Base-by-base conservation (phyloP, 2,329 filamentous ascomycete genomes). In the Shiraia sp. region DNA sequence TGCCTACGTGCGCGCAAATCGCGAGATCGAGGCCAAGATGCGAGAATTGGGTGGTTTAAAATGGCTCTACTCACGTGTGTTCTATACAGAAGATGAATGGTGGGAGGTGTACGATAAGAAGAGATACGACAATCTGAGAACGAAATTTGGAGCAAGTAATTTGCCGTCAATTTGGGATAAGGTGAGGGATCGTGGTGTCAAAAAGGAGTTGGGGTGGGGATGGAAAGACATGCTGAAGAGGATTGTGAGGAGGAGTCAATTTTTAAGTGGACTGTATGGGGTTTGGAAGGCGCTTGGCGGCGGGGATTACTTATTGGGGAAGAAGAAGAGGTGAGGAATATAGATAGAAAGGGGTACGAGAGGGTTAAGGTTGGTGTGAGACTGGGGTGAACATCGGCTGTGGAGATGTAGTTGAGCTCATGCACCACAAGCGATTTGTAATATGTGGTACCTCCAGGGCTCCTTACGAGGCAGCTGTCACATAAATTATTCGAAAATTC, bases 41-140 rank as follows among this genome's bases (percentile, higher is more conserved):
- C 74, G 75, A 33, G 76, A 82, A 51, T 78, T 93, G 1, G 83
- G 84, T 32, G 90, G 89, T 2, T 81, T 87, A 74, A 95, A 95
- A 73, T 93, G 88, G 86, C 74, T 95, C 10, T 95, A 95, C 68
- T 88, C 89, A 2, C 87, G 92, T 59, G 86, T 88, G 0, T 95
- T 90, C 72, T 93, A 93, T 66, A 78, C 79, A n/a, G 79, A 87
- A 60, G 72, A 78, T 0, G 81, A 87, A 60, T 90, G 88, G 69
- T 88, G 84, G 83, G 57, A 71, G 24, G 73, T 83, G 36, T 88
- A 88, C 63, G 75, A 80, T 34, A 68, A 72, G 30, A 57, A 63
- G 14, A 81, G 77, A 77, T 89, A 90, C 63, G 78, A 87, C 23
- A 72, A 60, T 1, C 71, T 90, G 53, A 73, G 86, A 12, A 47